phyloP scores from a whole-genome alignment of 176 grass and related monocot species.

The Musa itinerans region DNA sequence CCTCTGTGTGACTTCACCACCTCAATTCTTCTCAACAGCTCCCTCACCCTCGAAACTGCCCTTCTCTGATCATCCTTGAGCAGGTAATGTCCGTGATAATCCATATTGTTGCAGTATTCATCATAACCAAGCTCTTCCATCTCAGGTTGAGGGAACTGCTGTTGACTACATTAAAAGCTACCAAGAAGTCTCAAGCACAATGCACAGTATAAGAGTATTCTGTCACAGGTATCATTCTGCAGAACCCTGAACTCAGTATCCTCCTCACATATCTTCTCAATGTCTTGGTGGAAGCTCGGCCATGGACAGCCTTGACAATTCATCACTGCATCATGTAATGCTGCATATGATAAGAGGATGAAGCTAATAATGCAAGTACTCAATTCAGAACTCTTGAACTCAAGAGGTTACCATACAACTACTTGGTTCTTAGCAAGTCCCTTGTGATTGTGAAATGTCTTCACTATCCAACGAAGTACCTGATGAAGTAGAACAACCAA shows the following conservation, averaged over 20 bases:
- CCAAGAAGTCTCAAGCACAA: background rate
- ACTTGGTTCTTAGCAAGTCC: background rate
- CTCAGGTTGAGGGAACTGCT: background rate
- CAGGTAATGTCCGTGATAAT: background rate
- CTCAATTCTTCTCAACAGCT: too few relatives aligned
- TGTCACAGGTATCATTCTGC: background rate
- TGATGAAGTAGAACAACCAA: background rate
- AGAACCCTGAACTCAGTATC: background rate
- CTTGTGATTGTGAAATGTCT: background rate
- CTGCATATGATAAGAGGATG: background rate
- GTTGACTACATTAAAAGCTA: background rate
- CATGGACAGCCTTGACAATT: background rate
- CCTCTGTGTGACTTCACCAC: too few relatives aligned
- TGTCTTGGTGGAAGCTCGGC: background rate
- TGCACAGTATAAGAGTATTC: background rate
- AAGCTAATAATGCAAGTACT: background rate
- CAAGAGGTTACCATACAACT: background rate
- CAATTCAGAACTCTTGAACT: background rate
- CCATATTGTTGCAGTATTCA: background rate
- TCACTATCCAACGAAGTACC: slow-evolving; percentile 1
- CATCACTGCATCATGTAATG: background rate
- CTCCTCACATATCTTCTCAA: background rate
- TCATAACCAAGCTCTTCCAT: background rate
- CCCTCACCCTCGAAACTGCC: too few relatives aligned
- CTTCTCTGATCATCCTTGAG: background rate